These are phyloP conservation scores for Epichloe gansuensis DNA, from an alignment of 2,329 filamentous ascomycete species.

Conservation along the genomic window DNA sequence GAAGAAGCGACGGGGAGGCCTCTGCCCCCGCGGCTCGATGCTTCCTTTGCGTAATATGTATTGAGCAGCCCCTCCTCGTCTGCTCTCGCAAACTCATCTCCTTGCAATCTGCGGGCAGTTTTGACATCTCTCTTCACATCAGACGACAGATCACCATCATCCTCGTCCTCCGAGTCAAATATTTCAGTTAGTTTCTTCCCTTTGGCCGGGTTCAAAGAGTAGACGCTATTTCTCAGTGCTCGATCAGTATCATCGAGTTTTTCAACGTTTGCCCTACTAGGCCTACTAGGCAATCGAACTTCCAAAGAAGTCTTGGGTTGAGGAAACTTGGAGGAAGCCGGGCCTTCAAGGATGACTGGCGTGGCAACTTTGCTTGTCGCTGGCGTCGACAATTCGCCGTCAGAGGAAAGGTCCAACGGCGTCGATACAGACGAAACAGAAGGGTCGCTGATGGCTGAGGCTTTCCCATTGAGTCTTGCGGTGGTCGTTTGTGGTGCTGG, in stretches of 20 bases:
- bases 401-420: conserved; percentile 18
- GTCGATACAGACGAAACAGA: conserved; percentile 22
- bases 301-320: conserved; percentile 13
- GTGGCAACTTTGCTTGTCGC: conserved; percentile 26
- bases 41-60: conserved; percentile 5
- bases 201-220: conserved; percentile 33
- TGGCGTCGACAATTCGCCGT: conserved; percentile 23
- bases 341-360: conserved; percentile 16
- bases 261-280: conserved; percentile 9
- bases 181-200: conserved; percentile 29
- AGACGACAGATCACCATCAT: conserved; percentile 17
- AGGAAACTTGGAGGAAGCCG: conserved; percentile 1
- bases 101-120: conserved; percentile 23
- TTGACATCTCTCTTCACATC: conserved; percentile 17
- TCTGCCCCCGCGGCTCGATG: not conserved
- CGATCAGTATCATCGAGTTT: conserved; percentile 18
- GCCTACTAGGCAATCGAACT: conserved; percentile 17
- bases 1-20: conserved; percentile 3
- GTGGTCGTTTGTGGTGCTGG: not conserved
- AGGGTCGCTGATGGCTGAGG: conserved; percentile 12
- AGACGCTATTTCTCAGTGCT: conserved; percentile 30
- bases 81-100: conserved; percentile 18
- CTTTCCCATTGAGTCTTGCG: conserved; percentile 7
- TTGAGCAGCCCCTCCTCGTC: not conserved
- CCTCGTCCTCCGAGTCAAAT: conserved; percentile 28